phyloP scores from a whole-genome alignment of 106 monocot genomes.

The Dioscorea dumetorum region DNA sequence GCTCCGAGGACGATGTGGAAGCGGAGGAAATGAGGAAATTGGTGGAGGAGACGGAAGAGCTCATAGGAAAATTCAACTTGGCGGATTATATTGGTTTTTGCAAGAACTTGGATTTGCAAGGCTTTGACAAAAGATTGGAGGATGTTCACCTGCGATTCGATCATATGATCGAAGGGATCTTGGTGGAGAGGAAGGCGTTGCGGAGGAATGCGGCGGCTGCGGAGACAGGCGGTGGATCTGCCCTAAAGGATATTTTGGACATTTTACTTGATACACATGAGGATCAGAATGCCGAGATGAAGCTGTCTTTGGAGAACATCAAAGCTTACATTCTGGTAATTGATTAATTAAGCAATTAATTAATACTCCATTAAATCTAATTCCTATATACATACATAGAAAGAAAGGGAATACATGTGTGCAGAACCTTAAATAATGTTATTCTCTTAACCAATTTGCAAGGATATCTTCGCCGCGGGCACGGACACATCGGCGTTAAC shows the following conservation, averaged over 20 bases:
- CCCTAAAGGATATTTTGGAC: slow-evolving; percentile 29
- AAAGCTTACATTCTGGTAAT: slow-evolving; percentile 36
- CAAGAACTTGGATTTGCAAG: slow-evolving; percentile 24
- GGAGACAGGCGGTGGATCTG: neutral
- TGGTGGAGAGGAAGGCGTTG: slow-evolving; percentile 21
- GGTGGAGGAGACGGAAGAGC: slow-evolving; percentile 17
- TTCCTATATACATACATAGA: no score
- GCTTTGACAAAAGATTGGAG: slow-evolving; percentile 16
- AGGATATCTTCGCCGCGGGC: slow-evolving; percentile 17
- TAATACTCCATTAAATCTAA: no score
- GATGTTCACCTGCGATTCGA: slow-evolving; percentile 18
- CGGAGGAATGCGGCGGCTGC: neutral
- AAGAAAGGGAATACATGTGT: no score
- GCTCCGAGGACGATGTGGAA: slow-evolving; percentile 3
- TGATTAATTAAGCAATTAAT: no score
- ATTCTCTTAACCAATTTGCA: no score
- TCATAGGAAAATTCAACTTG: slow-evolving; percentile 14
- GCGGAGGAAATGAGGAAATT: slow-evolving; percentile 11
- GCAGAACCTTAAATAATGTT: no score
- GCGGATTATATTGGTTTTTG: slow-evolving; percentile 18
- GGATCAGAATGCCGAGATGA: slow-evolving; percentile 34
- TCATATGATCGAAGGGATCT: slow-evolving; percentile 23
- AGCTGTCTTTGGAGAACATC: slow-evolving; percentile 46
- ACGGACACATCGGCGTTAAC: slow-evolving; percentile 12
- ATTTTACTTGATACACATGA: slow-evolving; percentile 39